These are phyloP conservation scores for Boletus insuetus DNA, from an alignment of 768 basidiomycete genomes.

Conservation along the genomic window DNA sequence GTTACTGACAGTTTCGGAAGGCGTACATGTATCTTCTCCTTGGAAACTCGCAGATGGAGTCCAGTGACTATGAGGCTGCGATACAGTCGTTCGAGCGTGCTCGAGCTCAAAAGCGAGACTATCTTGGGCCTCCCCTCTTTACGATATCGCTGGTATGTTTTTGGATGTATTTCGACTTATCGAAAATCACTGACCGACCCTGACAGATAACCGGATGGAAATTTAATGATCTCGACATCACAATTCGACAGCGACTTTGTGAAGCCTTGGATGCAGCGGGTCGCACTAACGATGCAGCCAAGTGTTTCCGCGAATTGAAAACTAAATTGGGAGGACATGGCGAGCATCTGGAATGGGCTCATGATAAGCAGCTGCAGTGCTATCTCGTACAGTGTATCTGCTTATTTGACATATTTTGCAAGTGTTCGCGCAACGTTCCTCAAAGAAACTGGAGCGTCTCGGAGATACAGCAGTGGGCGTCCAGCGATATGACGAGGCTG, in stretches of 20 bases:
- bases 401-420: background rate
- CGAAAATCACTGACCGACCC: rapidly evolving
- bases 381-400: too few species aligned
- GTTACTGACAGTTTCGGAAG: background rate
- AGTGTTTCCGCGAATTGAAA: too few species aligned
- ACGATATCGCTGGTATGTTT: background rate
- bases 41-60: background rate
- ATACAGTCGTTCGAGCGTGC: background rate
- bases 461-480: background rate
- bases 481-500: background rate
- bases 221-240: background rate
- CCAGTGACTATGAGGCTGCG: background rate
- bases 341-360: too few species aligned
- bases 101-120: background rate
- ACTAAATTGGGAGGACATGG: too few species aligned
- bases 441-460: background rate
- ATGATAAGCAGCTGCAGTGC: too few species aligned
- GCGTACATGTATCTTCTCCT: background rate
- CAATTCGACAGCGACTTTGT: background rate
- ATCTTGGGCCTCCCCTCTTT: background rate
- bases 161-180: too few species aligned
- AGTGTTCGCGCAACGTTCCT: background rate
- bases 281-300: background rate
- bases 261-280: background rate
- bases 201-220: background rate